Percentiles rank a stretch among this genome's conserved stretches.
Conservation (phyloP, 2,329 filamentous ascomycete species). For the Diaporthe ampelina region DNA sequence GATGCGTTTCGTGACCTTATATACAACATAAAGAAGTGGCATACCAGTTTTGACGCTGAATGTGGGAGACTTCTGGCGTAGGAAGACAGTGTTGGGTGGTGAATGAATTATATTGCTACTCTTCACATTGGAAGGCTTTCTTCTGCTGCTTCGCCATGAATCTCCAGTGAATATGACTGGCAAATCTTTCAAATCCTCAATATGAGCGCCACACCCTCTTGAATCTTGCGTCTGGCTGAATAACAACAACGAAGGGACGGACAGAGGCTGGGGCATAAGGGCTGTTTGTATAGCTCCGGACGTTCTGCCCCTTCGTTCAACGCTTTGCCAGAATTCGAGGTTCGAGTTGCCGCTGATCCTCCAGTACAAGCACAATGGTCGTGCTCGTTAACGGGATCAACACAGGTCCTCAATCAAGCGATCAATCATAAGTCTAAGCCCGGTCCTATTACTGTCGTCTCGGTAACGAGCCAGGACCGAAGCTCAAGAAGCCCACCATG, state of each 20-base stretch:
- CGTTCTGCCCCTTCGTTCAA: background rate
- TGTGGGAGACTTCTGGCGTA: background rate
- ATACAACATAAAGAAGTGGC: background rate
- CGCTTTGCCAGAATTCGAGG: background rate
- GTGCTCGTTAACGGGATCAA: background rate
- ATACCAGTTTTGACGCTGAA: background rate
- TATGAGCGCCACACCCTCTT: too few relatives aligned
- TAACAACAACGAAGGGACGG: too few relatives aligned
- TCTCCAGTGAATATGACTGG: background rate
- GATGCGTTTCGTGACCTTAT: background rate
- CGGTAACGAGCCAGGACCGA: background rate
- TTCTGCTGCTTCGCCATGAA: background rate
- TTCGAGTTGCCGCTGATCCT: background rate
- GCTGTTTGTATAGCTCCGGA: conserved; percentile 82
- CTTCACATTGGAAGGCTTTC: too few relatives aligned
- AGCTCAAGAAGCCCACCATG: background rate
- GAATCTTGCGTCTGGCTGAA: too few relatives aligned
- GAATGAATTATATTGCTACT: background rate
- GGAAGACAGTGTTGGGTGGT: background rate
- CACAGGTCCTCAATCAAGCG: background rate
- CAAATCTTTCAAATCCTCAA: too few relatives aligned
- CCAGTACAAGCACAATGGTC: background rate
- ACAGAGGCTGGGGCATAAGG: background rate
- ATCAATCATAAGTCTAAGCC: background rate
- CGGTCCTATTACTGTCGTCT: background rate